Percentiles rank a stretch among this genome's conserved stretches.
Evolutionary conservation across 805 yeast genomes (phyloP).

Genomic region (Yamadazyma philogaea): DNA sequence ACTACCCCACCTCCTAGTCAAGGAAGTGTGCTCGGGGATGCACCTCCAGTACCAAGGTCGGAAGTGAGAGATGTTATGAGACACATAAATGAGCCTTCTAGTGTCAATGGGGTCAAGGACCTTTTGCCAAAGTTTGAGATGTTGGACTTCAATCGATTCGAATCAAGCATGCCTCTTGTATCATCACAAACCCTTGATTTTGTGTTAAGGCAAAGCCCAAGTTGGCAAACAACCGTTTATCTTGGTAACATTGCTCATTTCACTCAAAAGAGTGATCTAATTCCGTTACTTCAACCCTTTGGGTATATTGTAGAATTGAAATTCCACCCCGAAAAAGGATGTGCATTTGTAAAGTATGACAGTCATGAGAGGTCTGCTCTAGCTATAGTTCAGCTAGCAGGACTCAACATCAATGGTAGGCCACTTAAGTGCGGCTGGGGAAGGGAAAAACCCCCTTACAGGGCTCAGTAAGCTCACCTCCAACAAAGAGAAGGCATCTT

Average conservation of each 20-base stretch:
- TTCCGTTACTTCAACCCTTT: conserved; percentile 71
- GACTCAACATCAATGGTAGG: conserved; percentile 71
- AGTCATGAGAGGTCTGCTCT: conserved; percentile 86
- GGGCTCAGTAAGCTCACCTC: too few relatives aligned
- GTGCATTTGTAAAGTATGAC: conserved; percentile 86
- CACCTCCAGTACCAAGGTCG: too few relatives aligned
- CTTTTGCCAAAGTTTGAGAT: conserved; percentile 3
- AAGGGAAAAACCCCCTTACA: conserved; percentile 40
- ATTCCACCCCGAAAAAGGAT: conserved; percentile 76
- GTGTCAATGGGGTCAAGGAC: too few relatives aligned
- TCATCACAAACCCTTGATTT: conserved; percentile 55
- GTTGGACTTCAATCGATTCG: conserved; percentile 1
- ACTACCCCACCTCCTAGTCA: background rate
- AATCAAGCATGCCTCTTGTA: conserved; percentile 2
- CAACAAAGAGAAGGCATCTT: too few relatives aligned
- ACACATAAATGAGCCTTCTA: too few relatives aligned
- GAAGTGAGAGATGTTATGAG: too few relatives aligned
- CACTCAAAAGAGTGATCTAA: conserved; percentile 67
- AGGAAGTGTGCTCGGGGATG: background rate
- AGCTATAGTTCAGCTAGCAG: conserved; percentile 76
- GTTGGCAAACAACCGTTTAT: conserved; percentile 83
- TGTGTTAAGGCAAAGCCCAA: conserved; percentile 74
- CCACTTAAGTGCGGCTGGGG: conserved; percentile 89
- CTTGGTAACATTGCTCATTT: conserved; percentile 80
- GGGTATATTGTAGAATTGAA: conserved; percentile 82